A percentile compares a stretch with the other conserved stretches of the same genome.
Evolutionary conservation across 176 grass and related monocot species (phyloP).

Genomic region (Triticum turgidum): DNA sequence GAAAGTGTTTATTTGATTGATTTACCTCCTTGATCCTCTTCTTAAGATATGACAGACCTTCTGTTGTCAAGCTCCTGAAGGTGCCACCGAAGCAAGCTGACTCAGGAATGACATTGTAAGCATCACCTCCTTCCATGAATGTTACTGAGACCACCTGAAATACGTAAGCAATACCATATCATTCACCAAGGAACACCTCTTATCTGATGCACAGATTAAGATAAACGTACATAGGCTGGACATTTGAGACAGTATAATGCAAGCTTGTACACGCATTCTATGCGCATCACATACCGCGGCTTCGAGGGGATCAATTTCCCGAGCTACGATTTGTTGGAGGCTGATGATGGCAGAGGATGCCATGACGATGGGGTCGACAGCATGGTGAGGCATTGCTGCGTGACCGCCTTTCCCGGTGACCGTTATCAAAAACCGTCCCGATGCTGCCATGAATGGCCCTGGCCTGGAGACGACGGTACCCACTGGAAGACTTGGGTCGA

Average conservation of each 20-base stretch:
- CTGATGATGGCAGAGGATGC: slow-evolving; percentile 4
- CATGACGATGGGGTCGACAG: slow-evolving; percentile 5
- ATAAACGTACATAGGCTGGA: not conserved
- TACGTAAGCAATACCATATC: not conserved
- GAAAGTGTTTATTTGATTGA: not conserved
- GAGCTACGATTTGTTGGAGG: slow-evolving; percentile 4
- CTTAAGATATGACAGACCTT: slow-evolving; percentile 9
- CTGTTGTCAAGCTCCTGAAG: slow-evolving; percentile 13
- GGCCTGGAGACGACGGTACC: not conserved
- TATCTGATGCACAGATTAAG: not conserved
- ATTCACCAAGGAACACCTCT: no score
- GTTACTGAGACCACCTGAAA: slow-evolving; percentile 1
- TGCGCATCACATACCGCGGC: not conserved
- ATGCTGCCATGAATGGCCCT: slow-evolving; percentile 14
- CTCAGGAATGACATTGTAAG: slow-evolving; percentile 17
- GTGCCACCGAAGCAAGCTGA: not conserved
- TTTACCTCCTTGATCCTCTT: slow-evolving; percentile 14
- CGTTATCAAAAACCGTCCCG: not conserved
- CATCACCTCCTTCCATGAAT: not conserved
- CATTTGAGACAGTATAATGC: not conserved
- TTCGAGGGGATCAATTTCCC: slow-evolving; percentile 10
- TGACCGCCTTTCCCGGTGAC: not conserved
- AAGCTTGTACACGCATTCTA: not conserved
- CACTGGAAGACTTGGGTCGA: slow-evolving; percentile 10
- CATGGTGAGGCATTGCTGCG: not conserved